Evolutionary conservation across 129 eudicot genomes (phyloP), one percentile per base, ranked within the genome.

Genomic region (Logfia minima): DNA sequence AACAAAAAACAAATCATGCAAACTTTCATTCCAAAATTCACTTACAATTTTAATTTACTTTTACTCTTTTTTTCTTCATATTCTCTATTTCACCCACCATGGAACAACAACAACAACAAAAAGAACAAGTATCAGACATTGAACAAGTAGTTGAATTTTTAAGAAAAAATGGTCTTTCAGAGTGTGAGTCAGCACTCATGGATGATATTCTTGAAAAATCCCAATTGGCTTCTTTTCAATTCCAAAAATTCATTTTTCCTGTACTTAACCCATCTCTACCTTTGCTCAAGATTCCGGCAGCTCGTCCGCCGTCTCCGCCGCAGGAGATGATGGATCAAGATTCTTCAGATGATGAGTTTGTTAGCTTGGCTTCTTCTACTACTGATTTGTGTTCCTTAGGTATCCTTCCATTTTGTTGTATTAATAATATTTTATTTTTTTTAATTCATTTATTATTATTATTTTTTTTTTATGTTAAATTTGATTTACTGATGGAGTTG

Each of bases 181-280:
- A 85, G 26, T 79, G 84, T 18, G 99, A 94, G 86, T 83, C 97
- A 3, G 99, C 99, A 1, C 90, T 94, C 28, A 85, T 86, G 81
- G 94, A 94, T 65, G 99, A 94, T 39, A 75, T 94, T 1, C 52
- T 77, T 68, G 93, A 89, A 19, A 80, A 87, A 72, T 81, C 90
- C 17, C 82, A 82, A 14, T 67, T 88, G 71, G 90, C 69, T 68
- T 81, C 90, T 56, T 75, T 82, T 61, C 92, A 90, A 84, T 83
- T 87, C 51, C 89, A 91, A 77, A 82, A 65, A 61, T 91, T 91
- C 72, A 17, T 86, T 51, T 94, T 91, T 71, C 84, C 98, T 2
- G 81, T 90, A 77, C 69, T 61, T 66, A 86, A 85, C 2, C 84
- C 87, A 0, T 84, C 87, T 21, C 86, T 88, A n/a, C 82, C 84